Percentiles rank a stretch among this genome's conserved stretches.
These are phyloP conservation scores for Hortaea sp. DNA, from an alignment of 2,329 filamentous ascomycete genomes.

Conservation along the genomic window DNA sequence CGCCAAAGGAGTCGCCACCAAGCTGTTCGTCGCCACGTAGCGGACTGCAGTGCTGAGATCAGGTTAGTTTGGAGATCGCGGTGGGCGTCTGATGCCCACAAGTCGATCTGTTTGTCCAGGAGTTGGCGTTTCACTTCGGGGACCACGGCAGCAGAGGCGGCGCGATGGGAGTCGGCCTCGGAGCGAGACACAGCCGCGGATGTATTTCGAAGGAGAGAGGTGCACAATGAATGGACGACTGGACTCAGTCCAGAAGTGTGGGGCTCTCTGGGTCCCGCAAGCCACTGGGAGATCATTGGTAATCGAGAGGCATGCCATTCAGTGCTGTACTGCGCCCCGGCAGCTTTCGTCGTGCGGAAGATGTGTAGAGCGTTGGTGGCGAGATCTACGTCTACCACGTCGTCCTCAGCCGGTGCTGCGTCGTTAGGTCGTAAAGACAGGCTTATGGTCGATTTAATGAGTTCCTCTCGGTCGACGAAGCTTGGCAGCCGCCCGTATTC, in stretches of 20 bases:
- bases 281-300: conserved; percentile 16
- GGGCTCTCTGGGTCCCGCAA: conserved; percentile 20
- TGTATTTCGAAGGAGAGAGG: conserved; percentile 53
- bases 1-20: conserved; percentile 98
- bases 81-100: conserved; percentile 73
- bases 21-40: conserved; percentile 65
- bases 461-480: conserved; percentile 20
- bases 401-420: conserved; percentile 2
- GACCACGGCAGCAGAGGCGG: conserved; percentile 24
- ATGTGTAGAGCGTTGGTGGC: conserved; percentile 52
- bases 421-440: conserved; percentile 29
- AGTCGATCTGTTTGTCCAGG: conserved; percentile 51
- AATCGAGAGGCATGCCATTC: conserved; percentile 27
- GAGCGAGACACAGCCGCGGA: conserved; percentile 36
- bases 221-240: conserved; percentile 55
- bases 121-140: conserved; percentile 34
- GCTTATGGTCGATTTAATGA: conserved; percentile 50
- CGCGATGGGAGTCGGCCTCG: conserved; percentile 34
- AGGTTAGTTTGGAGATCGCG: conserved; percentile 72
- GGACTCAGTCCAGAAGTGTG: conserved; percentile 47
- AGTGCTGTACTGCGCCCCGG: conserved; percentile 24
- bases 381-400: conserved; percentile 51
- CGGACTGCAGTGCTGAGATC: conserved; percentile 65
- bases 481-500: conserved; percentile 35
- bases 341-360: conserved; percentile 23